Percentiles rank a stretch among this genome's conserved stretches.
These are phyloP conservation scores for Auricularia sp. DNA, from an alignment of 768 basidiomycete species.

Conservation along the genomic window DNA sequence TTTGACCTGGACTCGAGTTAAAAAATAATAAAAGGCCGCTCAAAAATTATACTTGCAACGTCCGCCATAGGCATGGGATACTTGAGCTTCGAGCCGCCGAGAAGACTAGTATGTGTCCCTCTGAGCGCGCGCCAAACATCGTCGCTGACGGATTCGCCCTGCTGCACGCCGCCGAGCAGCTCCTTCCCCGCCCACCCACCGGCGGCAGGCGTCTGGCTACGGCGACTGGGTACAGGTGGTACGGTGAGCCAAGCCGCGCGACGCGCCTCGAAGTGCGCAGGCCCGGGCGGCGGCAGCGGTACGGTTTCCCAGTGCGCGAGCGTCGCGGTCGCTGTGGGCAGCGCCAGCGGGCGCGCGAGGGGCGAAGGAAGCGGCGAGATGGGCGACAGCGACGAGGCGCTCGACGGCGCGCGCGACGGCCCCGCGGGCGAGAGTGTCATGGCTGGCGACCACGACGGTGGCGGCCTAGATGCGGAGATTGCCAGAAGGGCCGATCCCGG, in stretches of 20 bases:
- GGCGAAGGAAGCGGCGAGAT: neutral
- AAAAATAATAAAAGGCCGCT: no score
- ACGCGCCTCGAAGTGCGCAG: conserved; percentile 51
- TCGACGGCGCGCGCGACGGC: neutral
- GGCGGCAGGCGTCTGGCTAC: conserved; percentile 25
- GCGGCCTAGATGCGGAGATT: no score
- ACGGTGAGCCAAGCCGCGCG: conserved; percentile 50
- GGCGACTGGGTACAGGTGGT: conserved; percentile 15
- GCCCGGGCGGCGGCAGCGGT: conserved; percentile 50
- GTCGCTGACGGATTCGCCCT: conserved; percentile 40
- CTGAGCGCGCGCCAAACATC: conserved; percentile 46
- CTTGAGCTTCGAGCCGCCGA: conserved; percentile 48
- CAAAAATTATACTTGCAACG: no score
- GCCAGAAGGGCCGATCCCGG: no score
- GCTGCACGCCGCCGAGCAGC: conserved; percentile 29
- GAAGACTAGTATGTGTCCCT: conserved; percentile 55
- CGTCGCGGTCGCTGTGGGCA: neutral
- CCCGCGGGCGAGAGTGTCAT: neutral
- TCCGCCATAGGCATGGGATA: conserved; percentile 50
- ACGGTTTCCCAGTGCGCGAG: neutral
- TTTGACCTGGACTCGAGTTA: conserved; percentile 40
- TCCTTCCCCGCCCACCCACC: conserved; percentile 29
- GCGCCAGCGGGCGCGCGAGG: neutral
- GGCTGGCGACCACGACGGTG: no score
- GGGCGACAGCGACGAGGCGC: neutral